Evolutionary conservation across 768 basidiomycete genomes (phyloP).

Genomic region (Rhodosporidiobolus sp.): DNA sequence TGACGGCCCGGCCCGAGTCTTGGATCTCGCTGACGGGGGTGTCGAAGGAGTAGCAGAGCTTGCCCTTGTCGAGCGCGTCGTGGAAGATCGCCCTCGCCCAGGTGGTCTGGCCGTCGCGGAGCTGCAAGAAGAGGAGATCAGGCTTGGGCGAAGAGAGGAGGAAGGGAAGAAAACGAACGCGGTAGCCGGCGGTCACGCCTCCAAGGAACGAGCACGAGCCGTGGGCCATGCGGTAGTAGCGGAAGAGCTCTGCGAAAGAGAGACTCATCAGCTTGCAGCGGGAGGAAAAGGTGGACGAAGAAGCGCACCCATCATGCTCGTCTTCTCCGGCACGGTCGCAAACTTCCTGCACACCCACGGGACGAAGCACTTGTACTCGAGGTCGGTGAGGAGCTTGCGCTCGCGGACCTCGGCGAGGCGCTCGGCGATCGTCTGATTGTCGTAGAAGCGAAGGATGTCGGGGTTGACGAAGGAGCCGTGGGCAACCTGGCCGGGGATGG

Average conservation of each 20-base stretch:
- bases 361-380: constrained; percentile 5
- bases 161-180: not conserved
- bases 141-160: not conserved
- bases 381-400: constrained; percentile 2
- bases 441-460: not conserved
- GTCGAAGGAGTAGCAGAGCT: not conserved
- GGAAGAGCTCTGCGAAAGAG: not conserved
- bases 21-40: not conserved
- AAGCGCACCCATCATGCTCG: not conserved
- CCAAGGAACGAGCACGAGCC: not conserved
- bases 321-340: not conserved
- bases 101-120: not conserved
- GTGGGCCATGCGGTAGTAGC: constrained; percentile 3
- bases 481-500: not conserved
- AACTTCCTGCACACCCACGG: not conserved
- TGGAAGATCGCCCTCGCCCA: not conserved
- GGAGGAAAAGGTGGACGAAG: not conserved
- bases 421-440: not conserved
- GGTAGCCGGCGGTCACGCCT: not conserved
- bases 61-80: not conserved
- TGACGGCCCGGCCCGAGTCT: not conserved
- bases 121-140: not conserved
- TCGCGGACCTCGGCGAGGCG: not conserved
- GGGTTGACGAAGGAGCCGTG: not conserved
- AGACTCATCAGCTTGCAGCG: not conserved